Percentiles rank a stretch among this genome's conserved stretches.
phyloP scores from a whole-genome alignment of 345 rosid species.

The Eucalyptus marginata region DNA sequence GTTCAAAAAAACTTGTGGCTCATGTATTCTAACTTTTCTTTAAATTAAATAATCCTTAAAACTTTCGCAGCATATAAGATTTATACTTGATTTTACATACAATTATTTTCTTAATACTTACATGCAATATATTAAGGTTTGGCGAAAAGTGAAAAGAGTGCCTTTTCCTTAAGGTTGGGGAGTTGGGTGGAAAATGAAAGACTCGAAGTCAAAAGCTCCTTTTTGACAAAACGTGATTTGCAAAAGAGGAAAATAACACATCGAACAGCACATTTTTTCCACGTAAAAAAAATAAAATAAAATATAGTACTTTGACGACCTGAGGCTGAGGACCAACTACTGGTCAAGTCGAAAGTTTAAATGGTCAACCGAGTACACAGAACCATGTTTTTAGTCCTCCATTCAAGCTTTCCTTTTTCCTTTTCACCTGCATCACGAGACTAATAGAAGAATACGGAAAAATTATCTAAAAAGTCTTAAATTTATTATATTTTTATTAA shows the following conservation, averaged over 20 bases:
- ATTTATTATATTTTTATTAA: no score
- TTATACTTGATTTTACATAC: neutral
- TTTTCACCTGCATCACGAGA: neutral
- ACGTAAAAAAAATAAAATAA: neutral
- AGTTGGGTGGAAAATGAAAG: neutral
- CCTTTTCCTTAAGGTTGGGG: neutral
- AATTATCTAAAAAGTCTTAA: rapidly evolving
- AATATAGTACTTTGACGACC: neutral
- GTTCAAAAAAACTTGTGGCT: neutral
- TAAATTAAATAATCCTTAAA: neutral
- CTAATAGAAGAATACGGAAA: rapidly evolving
- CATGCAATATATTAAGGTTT: neutral
- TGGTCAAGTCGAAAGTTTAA: neutral
- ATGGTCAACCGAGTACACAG: neutral
- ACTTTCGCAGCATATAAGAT: neutral
- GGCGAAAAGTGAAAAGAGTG: neutral
- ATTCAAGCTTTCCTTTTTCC: neutral
- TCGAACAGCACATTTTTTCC: neutral
- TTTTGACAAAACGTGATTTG: neutral
- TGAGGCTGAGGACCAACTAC: neutral
- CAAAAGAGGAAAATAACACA: neutral
- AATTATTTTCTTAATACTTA: neutral
- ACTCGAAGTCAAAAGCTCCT: neutral
- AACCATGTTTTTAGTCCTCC: neutral
- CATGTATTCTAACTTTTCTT: neutral